Evolutionary conservation across 2,329 filamentous ascomycete species (phyloP), one percentile per base, ranked within the genome.

Genomic region (Talaromyces sp.): DNA sequence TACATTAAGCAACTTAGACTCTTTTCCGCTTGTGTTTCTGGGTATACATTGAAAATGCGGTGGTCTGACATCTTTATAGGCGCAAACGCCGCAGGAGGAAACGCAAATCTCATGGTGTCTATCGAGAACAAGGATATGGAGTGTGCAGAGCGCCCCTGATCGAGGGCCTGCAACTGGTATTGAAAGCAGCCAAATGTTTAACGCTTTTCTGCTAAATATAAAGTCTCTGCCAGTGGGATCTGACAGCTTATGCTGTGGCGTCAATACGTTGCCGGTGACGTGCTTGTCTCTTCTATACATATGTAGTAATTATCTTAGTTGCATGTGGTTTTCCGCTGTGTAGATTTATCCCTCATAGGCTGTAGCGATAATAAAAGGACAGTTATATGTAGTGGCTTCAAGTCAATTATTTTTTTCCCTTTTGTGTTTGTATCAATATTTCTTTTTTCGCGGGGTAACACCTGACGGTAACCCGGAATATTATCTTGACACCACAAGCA

Each of bases 181-280:
- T n/a, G n/a, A n/a, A n/a, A n/a, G n/a, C n/a, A n/a, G n/a, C n/a
- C n/a, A n/a, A n/a, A n/a, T n/a, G n/a, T n/a, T n/a, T n/a, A n/a
- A n/a, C n/a, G n/a, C n/a, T n/a, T n/a, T n/a, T n/a, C n/a, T n/a
- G n/a, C n/a, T n/a, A n/a, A n/a, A n/a, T n/a, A n/a, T n/a, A n/a
- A n/a, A 8, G 7, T 24, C 19, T 46, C 41, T 46, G 19, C 41
- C 41, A 46, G 41, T 46, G 41, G 41, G 41, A 46, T n/a, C 11
- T 46, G 41, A 24, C 17, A 46, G n/a, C 41, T 17, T 17, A n/a
- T 50, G 38, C 38, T 21, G 51, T 59, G 53, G 57, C 57, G 51
- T 59, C 57, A 59, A 38, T 43, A 46, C 56, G 12, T 60, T 43
- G 56, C 50, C 54, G 21, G 59, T 65, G 52, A 61, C 65, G 65